Evolutionary conservation across 345 rosid species (phyloP), one percentile per base, ranked within the genome.

Genomic region (Arabidopsis suecica): DNA sequence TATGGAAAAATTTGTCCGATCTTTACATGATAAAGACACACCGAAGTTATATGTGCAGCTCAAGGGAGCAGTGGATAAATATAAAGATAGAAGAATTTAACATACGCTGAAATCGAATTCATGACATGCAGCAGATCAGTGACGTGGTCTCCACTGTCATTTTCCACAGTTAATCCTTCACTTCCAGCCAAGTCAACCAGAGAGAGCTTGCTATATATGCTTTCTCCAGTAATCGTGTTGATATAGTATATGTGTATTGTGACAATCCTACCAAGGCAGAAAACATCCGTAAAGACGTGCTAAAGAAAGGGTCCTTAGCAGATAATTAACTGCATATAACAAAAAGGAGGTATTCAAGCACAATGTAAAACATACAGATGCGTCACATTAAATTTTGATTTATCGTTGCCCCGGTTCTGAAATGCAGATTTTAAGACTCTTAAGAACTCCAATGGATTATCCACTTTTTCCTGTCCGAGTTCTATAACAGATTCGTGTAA

Each of bases 101-200:
- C 97, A 68, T 95, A 95, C 99, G 92, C 92, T 73, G 99, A 95
- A 76, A 90, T 81, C 42, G 97, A 91, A 74, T 88, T 92, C 97
- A 90, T 90, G 71, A 89, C 97, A 83, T 95, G 99, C 36, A 90
- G 92, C 73, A 89, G 79, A 77, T 95, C 97, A 2, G 97, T 95
- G 81, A 89, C 88, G 65, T 88, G 89, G 62, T 90, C 99, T 75
- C 97, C 96, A 54, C 87, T 82, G 48, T 89, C 93, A 74, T 91
- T 86, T 82, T 91, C 91, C 63, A 84, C 44, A 49, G 83, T 95
- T 71, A 84, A 74, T 55, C 89, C 88, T 81, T 91, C 99, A 83
- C 91, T 95, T 80, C 97, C 99, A 81, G 97, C 97, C 87, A 95
- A 79, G 78, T 95, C 97, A 75, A 91, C 86, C 42, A 95, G 91